A percentile compares a stretch with the other conserved stretches of the same genome.
These are phyloP conservation scores for Xylaria sp. DNA, from an alignment of 2,329 filamentous ascomycete genomes.

Conservation along the genomic window DNA sequence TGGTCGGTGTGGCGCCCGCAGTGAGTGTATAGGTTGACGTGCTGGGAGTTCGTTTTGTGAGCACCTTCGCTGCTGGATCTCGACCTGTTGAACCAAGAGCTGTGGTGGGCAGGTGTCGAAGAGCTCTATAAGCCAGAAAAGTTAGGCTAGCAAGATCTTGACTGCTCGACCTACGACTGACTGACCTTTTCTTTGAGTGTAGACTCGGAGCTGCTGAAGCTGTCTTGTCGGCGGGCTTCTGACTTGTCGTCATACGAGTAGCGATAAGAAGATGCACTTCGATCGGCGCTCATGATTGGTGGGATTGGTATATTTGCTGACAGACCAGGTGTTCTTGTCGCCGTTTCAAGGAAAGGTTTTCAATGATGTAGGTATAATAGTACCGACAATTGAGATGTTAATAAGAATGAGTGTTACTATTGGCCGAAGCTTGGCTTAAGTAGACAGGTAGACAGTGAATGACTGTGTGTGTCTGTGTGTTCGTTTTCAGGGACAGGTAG, in stretches of 20 bases:
- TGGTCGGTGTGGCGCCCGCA: slow-evolving; percentile 66
- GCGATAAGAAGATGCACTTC: slow-evolving; percentile 38
- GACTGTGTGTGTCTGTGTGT: background rate
- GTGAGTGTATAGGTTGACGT: slow-evolving; percentile 63
- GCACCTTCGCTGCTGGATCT: slow-evolving; percentile 17
- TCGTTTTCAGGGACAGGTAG: background rate
- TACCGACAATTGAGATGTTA: background rate
- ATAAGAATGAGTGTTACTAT: background rate
- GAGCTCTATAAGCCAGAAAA: slow-evolving; percentile 12
- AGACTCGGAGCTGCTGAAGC: slow-evolving; percentile 42
- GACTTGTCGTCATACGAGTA: slow-evolving; percentile 37
- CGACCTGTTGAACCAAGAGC: slow-evolving; percentile 28
- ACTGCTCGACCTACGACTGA: background rate
- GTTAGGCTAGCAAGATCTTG: slow-evolving; percentile 2
- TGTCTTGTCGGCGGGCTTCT: slow-evolving; percentile 40
- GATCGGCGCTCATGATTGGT: slow-evolving; percentile 41
- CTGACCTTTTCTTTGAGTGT: slow-evolving; percentile 44
- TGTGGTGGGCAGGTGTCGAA: slow-evolving; percentile 4
- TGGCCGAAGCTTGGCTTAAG: slow-evolving; percentile 1
- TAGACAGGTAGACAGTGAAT: background rate
- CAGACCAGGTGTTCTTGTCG: slow-evolving; percentile 3
- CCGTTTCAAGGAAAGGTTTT: background rate
- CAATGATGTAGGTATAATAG: background rate
- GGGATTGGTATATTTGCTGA: background rate
- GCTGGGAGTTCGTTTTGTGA: slow-evolving; percentile 50